These are phyloP conservation scores for Botryotinia calthae DNA, from an alignment of 2,329 filamentous ascomycete species.

Conservation along the genomic window DNA sequence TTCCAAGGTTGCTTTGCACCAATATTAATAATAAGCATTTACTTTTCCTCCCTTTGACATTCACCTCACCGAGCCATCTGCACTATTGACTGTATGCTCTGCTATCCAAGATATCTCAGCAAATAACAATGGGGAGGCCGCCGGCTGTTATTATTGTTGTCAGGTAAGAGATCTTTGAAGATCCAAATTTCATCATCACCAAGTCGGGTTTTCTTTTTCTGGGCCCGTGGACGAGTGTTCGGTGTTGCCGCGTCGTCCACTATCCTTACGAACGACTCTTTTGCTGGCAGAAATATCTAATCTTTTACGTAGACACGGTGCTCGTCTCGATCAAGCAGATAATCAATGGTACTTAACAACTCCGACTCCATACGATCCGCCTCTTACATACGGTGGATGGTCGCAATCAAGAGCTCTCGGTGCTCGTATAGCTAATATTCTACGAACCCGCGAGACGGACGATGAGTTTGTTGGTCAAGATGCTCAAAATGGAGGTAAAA, in stretches of 20 bases:
- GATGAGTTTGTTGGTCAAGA: slow-evolving; percentile 32
- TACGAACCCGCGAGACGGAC: slow-evolving; percentile 50
- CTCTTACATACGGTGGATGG: slow-evolving; percentile 93
- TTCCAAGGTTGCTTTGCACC: background rate
- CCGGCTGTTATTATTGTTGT: slow-evolving; percentile 52
- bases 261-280: background rate
- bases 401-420: slow-evolving; percentile 80
- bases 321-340: slow-evolving; percentile 90
- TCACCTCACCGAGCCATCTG: background rate
- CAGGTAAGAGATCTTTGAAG: slow-evolving; percentile 41
- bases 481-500: slow-evolving; percentile 29
- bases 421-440: slow-evolving; percentile 74
- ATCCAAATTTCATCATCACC: background rate
- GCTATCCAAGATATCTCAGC: background rate
- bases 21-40: background rate
- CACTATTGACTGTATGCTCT: background rate
- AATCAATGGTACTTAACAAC: slow-evolving; percentile 93
- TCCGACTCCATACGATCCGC: slow-evolving; percentile 91
- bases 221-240: background rate
- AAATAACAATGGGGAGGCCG: slow-evolving; percentile 44
- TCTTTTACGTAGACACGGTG: slow-evolving; percentile 67
- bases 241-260: background rate
- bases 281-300: slow-evolving; percentile 20
- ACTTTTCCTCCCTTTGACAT: background rate
- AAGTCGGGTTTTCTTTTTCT: background rate